Conservation (phyloP, 140 eudicot genomes). For the Stevia rebaudiana region DNA sequence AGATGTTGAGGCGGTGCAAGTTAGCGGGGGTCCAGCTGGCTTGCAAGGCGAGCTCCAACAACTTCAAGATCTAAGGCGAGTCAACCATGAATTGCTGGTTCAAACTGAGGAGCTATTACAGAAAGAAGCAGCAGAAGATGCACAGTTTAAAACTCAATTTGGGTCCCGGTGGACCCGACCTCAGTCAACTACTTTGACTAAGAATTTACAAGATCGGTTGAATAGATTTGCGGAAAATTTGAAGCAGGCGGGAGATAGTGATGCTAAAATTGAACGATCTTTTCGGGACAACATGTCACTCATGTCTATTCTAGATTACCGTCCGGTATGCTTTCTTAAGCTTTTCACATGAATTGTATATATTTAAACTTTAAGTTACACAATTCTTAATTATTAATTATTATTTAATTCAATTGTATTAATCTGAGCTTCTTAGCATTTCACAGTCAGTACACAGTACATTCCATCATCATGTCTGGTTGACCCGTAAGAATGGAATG, state of each 20-base stretch:
- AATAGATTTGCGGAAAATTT: conserved; percentile 89
- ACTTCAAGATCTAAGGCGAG: conserved; percentile 77
- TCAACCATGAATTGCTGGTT: conserved; percentile 71
- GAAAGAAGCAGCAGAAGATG: conserved; percentile 92
- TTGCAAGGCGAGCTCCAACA: conserved; percentile 92
- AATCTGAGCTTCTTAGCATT: too few relatives aligned
- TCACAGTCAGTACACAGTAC: too few relatives aligned
- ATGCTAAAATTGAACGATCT: conserved; percentile 89
- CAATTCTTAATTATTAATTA: too few relatives aligned
- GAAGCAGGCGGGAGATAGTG: conserved; percentile 96
- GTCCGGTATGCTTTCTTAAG: conserved; percentile 55
- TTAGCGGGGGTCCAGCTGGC: conserved; percentile 95
- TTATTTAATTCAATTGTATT: too few relatives aligned
- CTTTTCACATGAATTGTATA: not conserved
- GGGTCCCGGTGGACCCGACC: conserved; percentile 99
- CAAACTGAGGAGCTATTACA: conserved; percentile 91
- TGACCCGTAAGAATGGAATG: too few relatives aligned
- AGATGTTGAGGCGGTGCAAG: conserved; percentile 95
- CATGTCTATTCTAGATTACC: conserved; percentile 92
- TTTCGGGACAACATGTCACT: conserved; percentile 79
- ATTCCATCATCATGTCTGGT: too few relatives aligned
- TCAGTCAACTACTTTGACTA: conserved; percentile 82
- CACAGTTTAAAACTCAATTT: conserved; percentile 88
- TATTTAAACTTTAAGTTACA: too few relatives aligned
- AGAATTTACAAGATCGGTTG: conserved; percentile 80